Evolutionary conservation across 192 early-diverging fungal species (phyloP).

Genomic region (Linnemannia elongata): DNA sequence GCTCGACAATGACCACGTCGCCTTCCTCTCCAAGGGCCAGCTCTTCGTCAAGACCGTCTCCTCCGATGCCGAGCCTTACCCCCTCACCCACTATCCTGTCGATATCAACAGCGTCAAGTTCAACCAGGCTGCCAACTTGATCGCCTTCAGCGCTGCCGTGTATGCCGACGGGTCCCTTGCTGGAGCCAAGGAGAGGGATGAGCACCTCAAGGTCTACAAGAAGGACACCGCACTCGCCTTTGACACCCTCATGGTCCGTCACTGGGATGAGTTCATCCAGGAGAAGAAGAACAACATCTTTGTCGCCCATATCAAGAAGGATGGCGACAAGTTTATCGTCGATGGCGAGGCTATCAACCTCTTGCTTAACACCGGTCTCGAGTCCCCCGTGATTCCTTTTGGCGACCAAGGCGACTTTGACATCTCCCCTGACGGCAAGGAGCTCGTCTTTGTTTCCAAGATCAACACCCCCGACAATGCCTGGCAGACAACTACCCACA

Average conservation of each 20-base stretch:
- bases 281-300: conserved; percentile 77
- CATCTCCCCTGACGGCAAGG: conserved; percentile 74
- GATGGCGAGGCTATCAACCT: conserved; percentile 67
- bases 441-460: conserved; percentile 81
- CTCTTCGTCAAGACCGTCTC: conserved; percentile 56
- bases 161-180: conserved; percentile 70
- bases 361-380: conserved; percentile 62
- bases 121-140: conserved; percentile 58
- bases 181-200: conserved; percentile 67
- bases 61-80: conserved; percentile 50
- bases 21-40: conserved; percentile 60
- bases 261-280: conserved; percentile 81
- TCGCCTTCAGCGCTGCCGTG: conserved; percentile 80
- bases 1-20: conserved; percentile 62
- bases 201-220: conserved; percentile 47
- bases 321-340: conserved; percentile 58
- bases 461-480: conserved; percentile 71
- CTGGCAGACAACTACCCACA: conserved; percentile 82
- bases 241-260: conserved; percentile 84
- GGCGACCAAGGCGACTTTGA: conserved; percentile 74
- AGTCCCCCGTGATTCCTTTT: conserved; percentile 64
- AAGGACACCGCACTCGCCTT: conserved; percentile 73
- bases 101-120: conserved; percentile 70
- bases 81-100: conserved; percentile 68
- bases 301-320: conserved; percentile 56